Conservation (phyloP, 2,329 filamentous ascomycete genomes). For the Sporothrix globosa region DNA sequence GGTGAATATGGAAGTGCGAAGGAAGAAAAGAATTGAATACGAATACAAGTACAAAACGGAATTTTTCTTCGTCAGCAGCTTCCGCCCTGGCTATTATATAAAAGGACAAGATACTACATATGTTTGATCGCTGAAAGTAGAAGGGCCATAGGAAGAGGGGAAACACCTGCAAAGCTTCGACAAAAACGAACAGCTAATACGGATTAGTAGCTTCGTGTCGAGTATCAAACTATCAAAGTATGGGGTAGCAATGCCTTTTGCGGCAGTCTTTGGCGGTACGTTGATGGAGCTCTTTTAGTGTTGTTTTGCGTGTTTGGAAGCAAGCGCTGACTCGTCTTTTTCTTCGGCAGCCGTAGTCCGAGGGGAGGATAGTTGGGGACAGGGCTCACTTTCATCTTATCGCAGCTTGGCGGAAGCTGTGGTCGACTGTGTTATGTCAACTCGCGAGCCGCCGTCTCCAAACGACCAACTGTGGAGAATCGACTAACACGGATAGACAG, state of each 20-base stretch:
- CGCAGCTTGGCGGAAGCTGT: not conserved
- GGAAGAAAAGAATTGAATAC: not conserved
- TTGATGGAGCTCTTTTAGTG: not conserved
- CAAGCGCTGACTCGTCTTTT: slow-evolving; percentile 16
- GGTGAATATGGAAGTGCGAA: not conserved
- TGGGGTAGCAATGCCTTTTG: not conserved
- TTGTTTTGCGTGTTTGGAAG: not conserved
- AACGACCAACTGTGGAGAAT: not conserved
- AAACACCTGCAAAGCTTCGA: not conserved
- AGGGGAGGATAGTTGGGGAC: not conserved
- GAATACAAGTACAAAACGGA: not conserved
- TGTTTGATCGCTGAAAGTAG: not conserved
- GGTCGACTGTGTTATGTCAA: not conserved
- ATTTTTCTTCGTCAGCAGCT: not conserved
- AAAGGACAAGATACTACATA: not conserved
- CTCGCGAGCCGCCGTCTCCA: slow-evolving; percentile 9
- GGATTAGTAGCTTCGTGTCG: not conserved
- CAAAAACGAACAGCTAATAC: not conserved
- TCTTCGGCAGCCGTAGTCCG: slow-evolving; percentile 22
- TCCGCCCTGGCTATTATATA: slow-evolving; percentile 9
- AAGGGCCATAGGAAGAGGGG: not conserved
- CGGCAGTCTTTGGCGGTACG: not conserved
- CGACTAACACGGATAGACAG: slow-evolving; percentile 2
- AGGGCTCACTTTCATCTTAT: not conserved
- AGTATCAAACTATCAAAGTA: not conserved